A percentile compares a stretch with the other conserved stretches of the same genome.
Evolutionary conservation across 2,329 filamentous ascomycete species (phyloP).

Genomic region (Botrytis byssoidea): DNA sequence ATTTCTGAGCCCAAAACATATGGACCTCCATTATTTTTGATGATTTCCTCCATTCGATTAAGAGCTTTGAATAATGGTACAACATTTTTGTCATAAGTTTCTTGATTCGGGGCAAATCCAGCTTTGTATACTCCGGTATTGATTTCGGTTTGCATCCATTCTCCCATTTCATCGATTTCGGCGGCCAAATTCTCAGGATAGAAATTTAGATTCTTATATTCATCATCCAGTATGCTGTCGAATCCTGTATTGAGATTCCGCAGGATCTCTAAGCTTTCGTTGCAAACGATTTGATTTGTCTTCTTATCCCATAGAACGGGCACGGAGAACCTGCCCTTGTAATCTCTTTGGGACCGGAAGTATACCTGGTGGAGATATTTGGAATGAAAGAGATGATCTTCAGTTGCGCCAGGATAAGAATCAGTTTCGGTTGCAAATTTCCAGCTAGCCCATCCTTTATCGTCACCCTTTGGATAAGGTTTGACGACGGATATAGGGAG

Average conservation of each 20-base stretch:
- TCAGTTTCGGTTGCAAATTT: slow-evolving; percentile 22
- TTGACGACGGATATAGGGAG: slow-evolving; percentile 21
- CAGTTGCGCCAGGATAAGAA: neutral
- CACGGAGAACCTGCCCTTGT: slow-evolving; percentile 65
- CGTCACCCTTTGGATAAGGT: slow-evolving; percentile 11
- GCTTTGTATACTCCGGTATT: slow-evolving; percentile 70
- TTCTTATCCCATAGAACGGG: slow-evolving; percentile 65
- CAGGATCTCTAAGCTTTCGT: slow-evolving; percentile 78
- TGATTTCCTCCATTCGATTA: slow-evolving; percentile 70
- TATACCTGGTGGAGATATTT: slow-evolving; percentile 65
- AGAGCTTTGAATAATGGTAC: slow-evolving; percentile 68
- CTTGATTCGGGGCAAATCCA: slow-evolving; percentile 79
- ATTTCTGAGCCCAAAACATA: slow-evolving; percentile 63
- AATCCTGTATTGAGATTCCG: slow-evolving; percentile 70
- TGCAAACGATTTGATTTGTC: slow-evolving; percentile 63
- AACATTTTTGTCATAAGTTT: slow-evolving; percentile 76
- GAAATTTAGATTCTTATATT: slow-evolving; percentile 21
- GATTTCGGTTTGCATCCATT: slow-evolving; percentile 73
- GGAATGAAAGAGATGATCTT: slow-evolving; percentile 41
- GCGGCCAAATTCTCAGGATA: neutral
- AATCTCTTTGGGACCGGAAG: slow-evolving; percentile 61
- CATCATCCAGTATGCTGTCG: slow-evolving; percentile 24
- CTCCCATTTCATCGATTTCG: slow-evolving; percentile 50
- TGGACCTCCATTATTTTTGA: slow-evolving; percentile 42
- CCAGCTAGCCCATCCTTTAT: slow-evolving; percentile 19